These are phyloP conservation scores for Streptanthus diversifolius DNA, from an alignment of 345 rosid species.

Conservation along the genomic window DNA sequence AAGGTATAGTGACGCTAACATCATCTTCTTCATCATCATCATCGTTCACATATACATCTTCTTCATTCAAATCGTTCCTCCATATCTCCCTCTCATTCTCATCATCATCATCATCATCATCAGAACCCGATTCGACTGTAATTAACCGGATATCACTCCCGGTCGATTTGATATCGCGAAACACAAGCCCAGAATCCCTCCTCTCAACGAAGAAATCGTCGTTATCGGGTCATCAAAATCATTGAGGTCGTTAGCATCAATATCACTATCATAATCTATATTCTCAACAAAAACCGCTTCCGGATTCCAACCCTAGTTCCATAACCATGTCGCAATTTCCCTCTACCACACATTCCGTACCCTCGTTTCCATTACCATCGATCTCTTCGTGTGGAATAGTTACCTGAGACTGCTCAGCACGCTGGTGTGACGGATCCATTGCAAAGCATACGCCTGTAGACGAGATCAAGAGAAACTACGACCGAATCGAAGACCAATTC, in stretches of 20 bases:
- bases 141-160: constrained; percentile 33
- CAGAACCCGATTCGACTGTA: constrained; percentile 54
- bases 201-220: constrained; percentile 53
- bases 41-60: constrained; percentile 45
- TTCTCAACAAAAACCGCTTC: constrained; percentile 34
- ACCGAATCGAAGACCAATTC: constrained; percentile 37
- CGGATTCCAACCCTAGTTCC: constrained; percentile 46
- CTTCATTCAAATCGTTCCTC: constrained; percentile 45
- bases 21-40: constrained; percentile 46
- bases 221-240: constrained; percentile 34
- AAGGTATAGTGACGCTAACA: constrained; percentile 48
- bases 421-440: constrained; percentile 79
- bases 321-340: constrained; percentile 36
- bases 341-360: constrained; percentile 37
- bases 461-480: constrained; percentile 30
- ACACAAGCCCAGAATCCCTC: constrained; percentile 41
- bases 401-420: constrained; percentile 73
- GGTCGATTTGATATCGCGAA: constrained; percentile 31
- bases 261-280: constrained; percentile 26
- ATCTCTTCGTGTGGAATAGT: constrained; percentile 8
- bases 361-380: constrained; percentile 10
- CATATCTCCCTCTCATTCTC: constrained; percentile 29
- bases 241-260: constrained; percentile 16
- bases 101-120: constrained; percentile 30
- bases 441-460: constrained; percentile 47